Base-by-base conservation (phyloP, 208 protist species). In the Acanthamoeba castellanii region DNA sequence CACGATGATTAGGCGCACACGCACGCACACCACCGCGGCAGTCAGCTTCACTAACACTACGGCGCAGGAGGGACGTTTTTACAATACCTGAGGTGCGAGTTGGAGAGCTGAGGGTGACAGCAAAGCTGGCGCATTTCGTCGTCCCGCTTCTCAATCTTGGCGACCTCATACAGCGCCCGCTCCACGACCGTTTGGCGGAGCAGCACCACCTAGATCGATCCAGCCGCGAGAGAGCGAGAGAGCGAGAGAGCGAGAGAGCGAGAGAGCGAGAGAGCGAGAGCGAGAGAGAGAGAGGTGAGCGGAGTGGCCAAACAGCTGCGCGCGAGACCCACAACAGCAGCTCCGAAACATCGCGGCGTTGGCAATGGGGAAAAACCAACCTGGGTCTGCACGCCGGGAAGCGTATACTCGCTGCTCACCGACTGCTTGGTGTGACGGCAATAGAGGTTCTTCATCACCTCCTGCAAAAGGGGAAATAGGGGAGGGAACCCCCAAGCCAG, bases 71-170 rank as follows among this genome's bases (percentile, higher is more conserved):
- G 11, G 25, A 22, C 18, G 37, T 7, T 42, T 37, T n/a, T n/a
- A 11, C 47, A 32, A 27, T 61, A 92, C 87, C 87, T 92, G 87
- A 52, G 27, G 34, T 74, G 34, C 6, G 32, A 20, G 34, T 74
- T 66, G 27, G 87, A 16, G 37, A 92, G 57, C 64, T 92, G 87
- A 1, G 87, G 61, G n/a, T 92, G 87, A 27, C 64, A 78, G 59
- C 87, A 92, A 14, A 92, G 34, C 47, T 92, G 87, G 5, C 87
- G 50, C 87, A 92, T 92, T 25, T 92, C 87, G 61, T 92, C 87
- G 30, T 92, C 87, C 9, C 87, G 64, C 5, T 76, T 47, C 47
- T 92, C 87, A 14, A 92, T 92, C 64, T 74, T 76, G 57, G 87
- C 87, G n/a, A 92, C 87, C 5, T 76, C 61, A 25, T 92, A 92